Conservation (phyloP, 495 filamentous ascomycete genomes). For the Penicillium manginii region DNA sequence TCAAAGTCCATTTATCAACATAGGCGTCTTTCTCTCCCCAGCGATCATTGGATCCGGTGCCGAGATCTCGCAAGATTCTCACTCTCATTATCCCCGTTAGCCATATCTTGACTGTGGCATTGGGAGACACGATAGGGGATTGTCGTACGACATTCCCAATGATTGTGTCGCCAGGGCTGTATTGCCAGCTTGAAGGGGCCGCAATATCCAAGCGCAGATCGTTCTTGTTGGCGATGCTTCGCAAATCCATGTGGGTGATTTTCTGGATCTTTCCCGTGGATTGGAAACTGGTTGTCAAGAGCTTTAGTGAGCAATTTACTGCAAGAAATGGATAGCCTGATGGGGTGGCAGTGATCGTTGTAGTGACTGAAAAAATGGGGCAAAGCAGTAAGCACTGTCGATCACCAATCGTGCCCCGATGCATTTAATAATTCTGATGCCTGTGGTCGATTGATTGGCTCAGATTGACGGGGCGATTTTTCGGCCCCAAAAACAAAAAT, state of each 20-base stretch:
- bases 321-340: not conserved
- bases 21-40: not conserved
- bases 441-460: no score
- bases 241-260: not conserved
- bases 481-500: no score
- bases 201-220: constrained; percentile 17
- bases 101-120: constrained; percentile 18
- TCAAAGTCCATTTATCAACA: constrained; percentile 1
- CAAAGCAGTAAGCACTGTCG: not conserved
- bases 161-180: constrained; percentile 22
- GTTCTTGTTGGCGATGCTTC: not conserved
- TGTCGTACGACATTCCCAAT: constrained; percentile 22
- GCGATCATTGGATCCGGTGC: constrained; percentile 10
- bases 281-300: not conserved
- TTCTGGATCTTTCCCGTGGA: not conserved
- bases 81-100: constrained; percentile 14
- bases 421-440: no score
- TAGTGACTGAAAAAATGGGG: not conserved
- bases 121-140: constrained; percentile 15
- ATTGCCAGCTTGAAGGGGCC: constrained; percentile 18
- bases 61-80: not conserved
- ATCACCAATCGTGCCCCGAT: no score
- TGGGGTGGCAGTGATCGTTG: not conserved
- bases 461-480: no score
- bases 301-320: not conserved